Evolutionary conservation across 768 basidiomycete species (phyloP).

Genomic region (Boletus rubropictus): DNA sequence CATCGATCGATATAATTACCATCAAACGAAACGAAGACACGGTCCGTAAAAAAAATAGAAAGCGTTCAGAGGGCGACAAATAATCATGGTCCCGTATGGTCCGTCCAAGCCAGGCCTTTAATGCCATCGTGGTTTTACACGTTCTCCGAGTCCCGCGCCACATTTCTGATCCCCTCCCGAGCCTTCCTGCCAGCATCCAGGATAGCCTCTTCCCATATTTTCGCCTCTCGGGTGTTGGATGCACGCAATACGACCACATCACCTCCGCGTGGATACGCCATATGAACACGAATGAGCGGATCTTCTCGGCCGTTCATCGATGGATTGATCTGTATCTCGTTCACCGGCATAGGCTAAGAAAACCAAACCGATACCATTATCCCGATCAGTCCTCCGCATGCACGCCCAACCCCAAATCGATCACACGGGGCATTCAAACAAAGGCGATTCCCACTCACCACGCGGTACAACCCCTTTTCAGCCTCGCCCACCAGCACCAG

Average conservation of each 20-base stretch:
- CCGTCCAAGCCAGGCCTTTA: not conserved
- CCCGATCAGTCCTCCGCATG: not conserved
- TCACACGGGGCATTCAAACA: not conserved
- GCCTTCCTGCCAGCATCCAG: conserved; percentile 13
- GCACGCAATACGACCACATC: conserved; percentile 61
- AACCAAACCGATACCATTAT: not conserved
- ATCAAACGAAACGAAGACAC: not conserved
- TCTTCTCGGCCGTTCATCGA: conserved; percentile 55
- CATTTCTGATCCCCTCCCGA: conserved; percentile 6
- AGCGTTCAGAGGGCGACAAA: not conserved
- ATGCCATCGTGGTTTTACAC: not conserved
- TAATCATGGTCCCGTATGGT: conserved; percentile 5
- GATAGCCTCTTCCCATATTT: conserved; percentile 45
- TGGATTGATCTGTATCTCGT: conserved; percentile 57
- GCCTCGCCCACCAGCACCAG: conserved; percentile 76
- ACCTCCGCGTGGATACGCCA: conserved; percentile 70
- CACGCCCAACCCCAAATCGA: not conserved
- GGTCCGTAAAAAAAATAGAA: not conserved
- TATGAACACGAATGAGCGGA: conserved; percentile 55
- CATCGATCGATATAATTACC: too few relatives aligned
- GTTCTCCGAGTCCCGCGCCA: not conserved
- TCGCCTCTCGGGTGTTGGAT: conserved; percentile 52
- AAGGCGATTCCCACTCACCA: conserved; percentile 46
- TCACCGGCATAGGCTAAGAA: conserved; percentile 67
- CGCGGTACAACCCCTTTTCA: conserved; percentile 68